Evolutionary conservation across 73 alveolate genomes (phyloP), one percentile per base, ranked within the genome.

Genomic region (Paramecium bursaria): DNA sequence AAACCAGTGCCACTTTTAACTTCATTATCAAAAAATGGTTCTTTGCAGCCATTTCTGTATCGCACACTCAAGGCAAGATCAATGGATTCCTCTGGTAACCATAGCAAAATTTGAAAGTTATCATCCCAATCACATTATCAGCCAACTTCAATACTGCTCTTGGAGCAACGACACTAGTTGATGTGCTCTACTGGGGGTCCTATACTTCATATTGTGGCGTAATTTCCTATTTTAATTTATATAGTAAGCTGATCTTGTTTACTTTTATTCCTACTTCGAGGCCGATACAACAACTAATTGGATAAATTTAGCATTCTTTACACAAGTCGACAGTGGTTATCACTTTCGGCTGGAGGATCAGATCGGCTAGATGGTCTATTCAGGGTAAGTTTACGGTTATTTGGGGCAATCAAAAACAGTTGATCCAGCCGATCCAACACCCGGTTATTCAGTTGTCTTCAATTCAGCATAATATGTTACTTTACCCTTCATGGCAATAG

Each of bases 241-340:
- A n/a, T 57, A 57, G 76, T 50, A 50, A 57, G 76, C 76, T 50
- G 17, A 57, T 27, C 27, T 30, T 57, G 76, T 57, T 3, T 10
- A 30, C 26, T 57, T 57, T 57, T 57, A 57, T 57, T 48, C 33
- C 14, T 57, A 57, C 33, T 57, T 30, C 33, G 76, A 57, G 33
- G 33, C 19, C 22, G 76, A 57, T 27, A 27, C 27, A 23, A 57
- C 27, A n/a, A 30, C 27, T 17, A 57, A 57, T 57, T 57, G 76
- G 76, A 10, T 57, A 15, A 57, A 57, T 57, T 15, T 57, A 30
- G 76, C 52, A 57, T 57, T 57, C 19, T 23, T n/a, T 7, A 57
- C 27, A 30, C 17, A 48, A 7, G 33, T 57, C 17, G 76, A 57
- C 1, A 27, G 19, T 30, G n/a, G 27, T 1, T 10, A 9, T 57